These are phyloP conservation scores for Paraphoma chrysanthemicola DNA, from an alignment of 2,329 filamentous ascomycete species.

Conservation along the genomic window DNA sequence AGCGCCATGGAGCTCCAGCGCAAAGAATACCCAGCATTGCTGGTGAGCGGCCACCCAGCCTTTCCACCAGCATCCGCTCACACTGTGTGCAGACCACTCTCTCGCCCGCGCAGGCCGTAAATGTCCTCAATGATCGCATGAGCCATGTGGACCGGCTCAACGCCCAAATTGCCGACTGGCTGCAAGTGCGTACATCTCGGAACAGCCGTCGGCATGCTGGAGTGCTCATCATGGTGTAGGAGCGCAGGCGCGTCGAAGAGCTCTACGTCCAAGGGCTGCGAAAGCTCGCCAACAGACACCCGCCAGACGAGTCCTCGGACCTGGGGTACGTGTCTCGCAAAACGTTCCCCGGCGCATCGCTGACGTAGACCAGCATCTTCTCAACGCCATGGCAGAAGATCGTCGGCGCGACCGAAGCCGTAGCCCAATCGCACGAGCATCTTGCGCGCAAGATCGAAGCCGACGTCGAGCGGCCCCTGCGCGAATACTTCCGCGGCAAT, in stretches of 20 bases:
- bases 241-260: constrained; percentile 91
- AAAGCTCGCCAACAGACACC: constrained; percentile 77
- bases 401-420: constrained; percentile 76
- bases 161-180: constrained; percentile 91
- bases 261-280: constrained; percentile 82
- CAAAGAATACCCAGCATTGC: constrained; percentile 90
- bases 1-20: constrained; percentile 70
- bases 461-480: constrained; percentile 85
- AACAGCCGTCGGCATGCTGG: constrained; percentile 4
- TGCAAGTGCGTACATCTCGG: constrained; percentile 72
- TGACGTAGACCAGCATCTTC: constrained; percentile 72
- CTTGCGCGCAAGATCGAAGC: constrained; percentile 83
- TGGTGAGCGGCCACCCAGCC: constrained; percentile 65
- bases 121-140: constrained; percentile 83
- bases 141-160: constrained; percentile 88
- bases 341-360: constrained; percentile 10
- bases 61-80: constrained; percentile 35
- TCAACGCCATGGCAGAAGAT: constrained; percentile 90
- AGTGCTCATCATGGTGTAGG: constrained; percentile 62
- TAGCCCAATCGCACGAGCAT: constrained; percentile 82
- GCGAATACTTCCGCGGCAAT: constrained; percentile 74
- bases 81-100: constrained; percentile 70
- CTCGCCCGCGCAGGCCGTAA: constrained; percentile 81
- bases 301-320: constrained; percentile 78
- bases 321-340: constrained; percentile 72